Base-by-base conservation (phyloP, 1,139 yeast genomes). In the Diutina siamensis region DNA sequence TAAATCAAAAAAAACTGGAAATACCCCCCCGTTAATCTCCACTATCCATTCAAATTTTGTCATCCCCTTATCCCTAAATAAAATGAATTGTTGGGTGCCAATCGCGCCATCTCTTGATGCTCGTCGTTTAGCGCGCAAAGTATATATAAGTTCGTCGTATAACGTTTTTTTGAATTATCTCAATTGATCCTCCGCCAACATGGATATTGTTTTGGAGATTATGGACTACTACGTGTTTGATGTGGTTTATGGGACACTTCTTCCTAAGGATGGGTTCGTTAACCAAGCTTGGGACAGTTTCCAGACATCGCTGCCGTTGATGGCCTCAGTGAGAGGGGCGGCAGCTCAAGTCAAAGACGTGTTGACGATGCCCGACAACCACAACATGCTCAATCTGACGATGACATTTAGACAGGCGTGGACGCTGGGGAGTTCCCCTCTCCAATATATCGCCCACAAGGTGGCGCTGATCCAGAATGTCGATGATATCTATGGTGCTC, bases 191-290 rank as follows among this genome's bases (percentile, higher is more conserved):
- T 25, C 4, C 5, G 7, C 35, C 42, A 51, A 17, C 48, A 89
- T 89, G 98, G 98, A 89, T 80, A 68, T 89, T 59, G 88, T 87
- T 35, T 72, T 92, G 49, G 98, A 89, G 64, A 68, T 78, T 35
- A 65, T 71, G 47, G 98, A 89, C 64, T 72, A 83, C 48, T 83
- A 65, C 54, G 57, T 78, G 40, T 74, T 89, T 46, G 98, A 89
- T 64, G 69, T 68, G 59, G 67, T 76, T 12, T 89, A 86, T 56
- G 86, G 97, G 27, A 51, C 51, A 35, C 47, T 62, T 7, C 60
- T 70, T 44, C 76, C 76, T 25, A 61, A 58, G 47, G 56, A 58
- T 40, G 66, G 68, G 8, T 49, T 54, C 1, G 59, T 63, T 44
- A 52, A 12, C 49, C 52, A 40, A 49, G 45, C 10, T 46, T 47